Conservation (phyloP, 768 basidiomycete species). For the Russula vinacea region DNA sequence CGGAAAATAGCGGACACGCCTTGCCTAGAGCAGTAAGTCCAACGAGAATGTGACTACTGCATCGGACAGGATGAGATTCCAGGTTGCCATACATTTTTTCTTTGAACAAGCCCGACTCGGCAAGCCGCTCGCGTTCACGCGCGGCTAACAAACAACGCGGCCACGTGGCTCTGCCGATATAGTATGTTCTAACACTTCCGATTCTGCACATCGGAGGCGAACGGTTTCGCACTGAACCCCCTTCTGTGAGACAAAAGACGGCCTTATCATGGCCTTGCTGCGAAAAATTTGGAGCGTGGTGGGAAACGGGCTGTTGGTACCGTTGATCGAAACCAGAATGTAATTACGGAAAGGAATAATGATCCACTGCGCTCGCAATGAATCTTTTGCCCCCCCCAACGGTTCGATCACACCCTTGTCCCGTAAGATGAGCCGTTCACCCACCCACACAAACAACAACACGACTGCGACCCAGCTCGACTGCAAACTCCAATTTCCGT, state of each 20-base stretch:
- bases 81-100: conserved; percentile 18
- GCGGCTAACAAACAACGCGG: conserved; percentile 8
- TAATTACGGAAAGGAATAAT: conserved; percentile 17
- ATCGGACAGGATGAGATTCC: conserved; percentile 1
- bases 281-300: conserved; percentile 14
- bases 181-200: conserved; percentile 22
- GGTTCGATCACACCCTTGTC: conserved; percentile 4
- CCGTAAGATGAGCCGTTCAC: conserved; percentile 13
- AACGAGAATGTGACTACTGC: conserved; percentile 23
- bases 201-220: conserved; percentile 23
- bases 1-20: conserved; percentile 7
- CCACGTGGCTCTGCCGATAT: conserved; percentile 29
- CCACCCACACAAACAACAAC: conserved; percentile 14
- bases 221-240: conserved; percentile 16
- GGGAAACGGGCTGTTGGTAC: conserved; percentile 25
- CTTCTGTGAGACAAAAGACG: conserved; percentile 27
- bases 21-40: conserved; percentile 10
- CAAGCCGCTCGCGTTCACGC: conserved; percentile 12
- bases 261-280: conserved; percentile 24
- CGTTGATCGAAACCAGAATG: conserved; percentile 26
- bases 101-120: conserved; percentile 28
- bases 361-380: conserved; percentile 18
- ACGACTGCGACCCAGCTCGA: conserved; percentile 19
- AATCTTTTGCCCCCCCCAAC: conserved; percentile 8
- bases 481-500: conserved; percentile 7